Evolutionary conservation across 768 basidiomycete genomes (phyloP), one percentile per base, ranked within the genome.

Genomic region (Suillus luteus): DNA sequence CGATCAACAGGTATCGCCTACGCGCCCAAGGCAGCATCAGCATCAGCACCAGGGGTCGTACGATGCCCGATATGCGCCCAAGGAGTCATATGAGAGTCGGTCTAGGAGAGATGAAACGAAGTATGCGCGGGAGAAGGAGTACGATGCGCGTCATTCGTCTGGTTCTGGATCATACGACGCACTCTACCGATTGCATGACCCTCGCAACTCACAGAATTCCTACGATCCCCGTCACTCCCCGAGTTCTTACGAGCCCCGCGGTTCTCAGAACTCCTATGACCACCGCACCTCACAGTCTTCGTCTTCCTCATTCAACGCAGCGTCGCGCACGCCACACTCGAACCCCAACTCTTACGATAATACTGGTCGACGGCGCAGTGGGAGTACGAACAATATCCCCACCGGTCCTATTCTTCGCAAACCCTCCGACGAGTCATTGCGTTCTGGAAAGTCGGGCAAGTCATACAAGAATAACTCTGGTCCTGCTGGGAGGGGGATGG

Each of bases 381-480:
- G 75, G 15, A 75, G 76, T 38, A 66, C 58, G 27, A 65, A 62
- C 59, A 33, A 57, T 66, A 66, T 65, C 40, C 65, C 61, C 7
- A 51, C 66, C 44, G 65, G 46, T 49, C 72, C 67, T 40, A 15
- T 74, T 14, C 62, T 64, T 46, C 76, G 77, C n/a, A 71, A 72
- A 64, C 66, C 69, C 2, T 82, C 80, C 0, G 69, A 73, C 17
- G 81, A 82, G 52, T 82, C 81, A 55, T 67, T 82, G 24, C 79
- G 72, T 48, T 78, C 80, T 5, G 62, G 65, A 40, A 75, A 68
- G 61, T 73, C 76, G 1, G 73, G 75, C 64, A 75, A 73, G 61
- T 74, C 73, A 5, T 70, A 69, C n/a, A 66, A 69, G 66, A 73
- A 64, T 19, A 77, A 62, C 61, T 19, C 19, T 12, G 3, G 52